Evolutionary conservation across 305 asterid genomes (phyloP).

Genomic region (Fraxinus latifolia): DNA sequence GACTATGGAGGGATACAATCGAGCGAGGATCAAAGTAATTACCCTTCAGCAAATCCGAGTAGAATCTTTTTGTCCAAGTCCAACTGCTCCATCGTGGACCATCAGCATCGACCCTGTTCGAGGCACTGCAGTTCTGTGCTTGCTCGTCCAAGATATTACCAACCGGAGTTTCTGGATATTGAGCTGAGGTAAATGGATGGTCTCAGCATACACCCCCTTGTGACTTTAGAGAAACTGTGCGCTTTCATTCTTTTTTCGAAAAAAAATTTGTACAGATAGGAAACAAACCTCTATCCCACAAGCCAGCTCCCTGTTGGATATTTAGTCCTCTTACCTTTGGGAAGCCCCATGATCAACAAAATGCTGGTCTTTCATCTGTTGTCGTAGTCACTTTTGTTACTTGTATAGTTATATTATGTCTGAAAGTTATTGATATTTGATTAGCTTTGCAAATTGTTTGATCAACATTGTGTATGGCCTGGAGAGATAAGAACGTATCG

Average conservation of each 20-base stretch:
- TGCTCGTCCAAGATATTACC: conserved; percentile 12
- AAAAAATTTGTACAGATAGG: conserved; percentile 47
- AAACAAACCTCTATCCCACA: background rate
- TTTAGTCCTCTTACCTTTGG: background rate
- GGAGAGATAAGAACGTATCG: background rate
- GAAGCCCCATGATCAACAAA: background rate
- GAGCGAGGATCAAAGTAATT: conserved; percentile 50
- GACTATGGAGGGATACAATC: conserved; percentile 76
- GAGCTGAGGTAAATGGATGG: conserved; percentile 23
- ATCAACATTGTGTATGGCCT: background rate
- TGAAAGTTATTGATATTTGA: conserved; percentile 4
- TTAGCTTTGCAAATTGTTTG: background rate
- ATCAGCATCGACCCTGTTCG: conserved; percentile 17
- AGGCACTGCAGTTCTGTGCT: conserved; percentile 7
- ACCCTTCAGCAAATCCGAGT: conserved; percentile 43
- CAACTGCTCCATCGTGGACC: conserved; percentile 20
- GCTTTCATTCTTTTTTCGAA: conserved; percentile 15
- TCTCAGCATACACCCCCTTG: conserved; percentile 21
- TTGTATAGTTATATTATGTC: background rate
- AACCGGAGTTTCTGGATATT: conserved; percentile 19
- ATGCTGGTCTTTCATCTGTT: conserved; percentile 21
- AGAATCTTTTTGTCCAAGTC: conserved; percentile 20
- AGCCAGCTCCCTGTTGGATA: background rate
- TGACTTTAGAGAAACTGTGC: conserved; percentile 37
- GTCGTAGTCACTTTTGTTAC: conserved; percentile 13